Evolutionary conservation across 257 asterid genomes (phyloP), one percentile per base, ranked within the genome.

Genomic region (Ehretia macrophylla): DNA sequence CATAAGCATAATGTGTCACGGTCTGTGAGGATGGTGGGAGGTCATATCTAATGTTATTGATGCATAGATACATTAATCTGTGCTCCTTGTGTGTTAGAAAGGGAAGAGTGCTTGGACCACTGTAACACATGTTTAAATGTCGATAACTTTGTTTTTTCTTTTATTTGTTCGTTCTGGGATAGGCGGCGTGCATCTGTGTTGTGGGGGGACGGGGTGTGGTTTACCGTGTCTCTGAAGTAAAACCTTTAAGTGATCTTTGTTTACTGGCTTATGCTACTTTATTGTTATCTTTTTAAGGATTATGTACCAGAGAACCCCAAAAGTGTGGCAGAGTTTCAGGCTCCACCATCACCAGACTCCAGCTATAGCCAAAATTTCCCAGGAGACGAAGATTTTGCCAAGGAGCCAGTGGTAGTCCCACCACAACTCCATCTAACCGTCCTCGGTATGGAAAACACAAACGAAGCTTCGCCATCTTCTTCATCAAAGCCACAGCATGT

Each of bases 261-360:
- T 51, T 59, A 27, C 35, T 6, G 35, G 35, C 35, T 27, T 27
- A 27, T 27, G 35, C 35, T 27, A 27, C 35, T 27, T 27, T 6
- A 27, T 27, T 27, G 35, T 27, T 27, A 6, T 27, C 6, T 67
- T 71, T 50, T 63, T 9, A 70, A 91, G 96, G 88, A 79, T 48
- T 77, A 76, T 58, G 82, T 85, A 18, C 83, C 95, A 0, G 96
- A 91, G 63, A 88, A 82, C 77, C 90, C 85, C 5, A 88, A 82
- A 17, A 81, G 88, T 62, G 90, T 85, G 23, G 85, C 76, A 4
- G 95, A 88, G 74, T 91, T 91, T 17, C 97, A 88, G 77, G 87
- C 86, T 21, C 96, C 96, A 20, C 76, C 81, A 48, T 91, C 98
- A 39, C 98, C 98, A 8, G 93, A 84, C 58, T 81, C 88, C 10